These are phyloP conservation scores for Sclerotinia trifoliorum DNA, from an alignment of 2,329 filamentous ascomycete genomes.

Conservation along the genomic window DNA sequence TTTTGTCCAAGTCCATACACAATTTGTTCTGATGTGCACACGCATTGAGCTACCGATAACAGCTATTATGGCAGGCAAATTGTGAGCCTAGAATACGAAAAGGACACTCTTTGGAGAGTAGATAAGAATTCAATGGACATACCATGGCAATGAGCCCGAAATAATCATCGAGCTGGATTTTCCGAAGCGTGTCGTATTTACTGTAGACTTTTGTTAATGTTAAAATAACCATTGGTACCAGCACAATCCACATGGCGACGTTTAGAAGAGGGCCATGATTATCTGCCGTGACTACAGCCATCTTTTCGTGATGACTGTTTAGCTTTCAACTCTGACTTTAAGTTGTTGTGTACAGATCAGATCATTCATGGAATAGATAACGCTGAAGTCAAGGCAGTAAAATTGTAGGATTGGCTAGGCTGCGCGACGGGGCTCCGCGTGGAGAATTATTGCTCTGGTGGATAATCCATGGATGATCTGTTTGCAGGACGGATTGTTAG, in stretches of 20 bases:
- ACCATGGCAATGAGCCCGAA: constrained; percentile 9
- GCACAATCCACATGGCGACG: constrained; percentile 18
- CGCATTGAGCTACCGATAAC: constrained; percentile 9
- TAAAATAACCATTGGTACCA: constrained; percentile 19
- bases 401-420: no score
- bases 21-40: constrained; percentile 8
- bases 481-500: no score
- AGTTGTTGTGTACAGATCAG: no score
- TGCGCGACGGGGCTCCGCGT: no score
- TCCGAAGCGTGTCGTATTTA: not conserved
- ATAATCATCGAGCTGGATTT: constrained; percentile 13
- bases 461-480: no score
- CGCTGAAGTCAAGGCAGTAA: not conserved
- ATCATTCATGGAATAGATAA: not conserved
- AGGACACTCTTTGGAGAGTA: not conserved
- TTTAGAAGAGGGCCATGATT: constrained; percentile 18
- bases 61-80: not conserved
- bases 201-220: constrained; percentile 13
- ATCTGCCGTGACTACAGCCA: constrained; percentile 12
- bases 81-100: not conserved
- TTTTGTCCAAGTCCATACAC: constrained; percentile 9
- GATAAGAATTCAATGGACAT: not conserved
- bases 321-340: not conserved
- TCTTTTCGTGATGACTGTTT: not conserved
- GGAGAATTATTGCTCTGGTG: no score